Evolutionary conservation across 164 flowering plant species (phyloP), one percentile per base, ranked within the genome.

Genomic region (Litsea cubeba): DNA sequence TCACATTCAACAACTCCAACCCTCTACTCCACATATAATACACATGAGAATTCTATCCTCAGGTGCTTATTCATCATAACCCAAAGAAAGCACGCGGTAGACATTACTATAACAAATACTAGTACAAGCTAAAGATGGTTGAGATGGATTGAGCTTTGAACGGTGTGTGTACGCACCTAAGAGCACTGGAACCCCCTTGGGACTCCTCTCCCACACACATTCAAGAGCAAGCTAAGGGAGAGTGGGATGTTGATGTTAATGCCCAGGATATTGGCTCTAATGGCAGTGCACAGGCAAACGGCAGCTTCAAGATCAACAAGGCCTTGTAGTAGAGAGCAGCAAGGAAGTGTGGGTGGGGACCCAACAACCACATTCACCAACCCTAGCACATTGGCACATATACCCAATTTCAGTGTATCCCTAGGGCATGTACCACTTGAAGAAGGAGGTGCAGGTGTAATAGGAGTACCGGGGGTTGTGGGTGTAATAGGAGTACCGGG

Each of bases 281-380:
- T 75, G 64, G 90, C 90, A 24, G 92, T 88, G 89, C 96, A 91
- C n/a, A 91, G 90, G 79, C 96, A 91, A 20, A 81, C 85, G 1
- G 92, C 93, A 1, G 93, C 97, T 54, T 91, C 97, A 32, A 90
- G 83, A 65, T 91, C 89, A 35, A 71, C 85, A 15, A 91, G 79
- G 15, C 90, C 91, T 18, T 76, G 28, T 23, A 90, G 62, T 71
- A 91, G 90, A 24, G 75, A 76, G 82, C 97, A 90, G 82, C 97
- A 91, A 12, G 88, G 85, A n/a, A 73, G 68, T 65, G 79, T 79
- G n/a, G 90, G 81, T 22, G 97, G 90, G 26, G 75, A 71, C 10
- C 94, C 93, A 12, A 89, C 75, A 11, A 79, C 82, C 24, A 86
- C n/a, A 72, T 80, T 70, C 25, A 87, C 78, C 54, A 89, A 58